A percentile compares a stretch with the other conserved stretches of the same genome.
These are phyloP conservation scores for Penicillium canariense DNA, from an alignment of 495 filamentous ascomycete species.

Conservation along the genomic window DNA sequence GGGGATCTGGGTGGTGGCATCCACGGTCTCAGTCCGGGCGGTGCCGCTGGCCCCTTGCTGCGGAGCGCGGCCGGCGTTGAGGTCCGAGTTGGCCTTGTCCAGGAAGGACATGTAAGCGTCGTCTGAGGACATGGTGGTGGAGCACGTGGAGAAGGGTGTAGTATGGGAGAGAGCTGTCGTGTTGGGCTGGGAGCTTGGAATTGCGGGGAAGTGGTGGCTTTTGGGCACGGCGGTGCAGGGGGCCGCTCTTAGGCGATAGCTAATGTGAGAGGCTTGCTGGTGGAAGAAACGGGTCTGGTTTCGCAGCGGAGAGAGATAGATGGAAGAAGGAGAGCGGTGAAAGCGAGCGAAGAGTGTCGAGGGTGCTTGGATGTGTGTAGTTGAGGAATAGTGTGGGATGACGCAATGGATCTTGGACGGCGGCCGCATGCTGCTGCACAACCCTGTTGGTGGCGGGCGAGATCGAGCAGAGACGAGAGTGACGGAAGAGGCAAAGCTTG, in stretches of 20 bases:
- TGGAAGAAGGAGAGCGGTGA: neutral
- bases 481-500: neutral
- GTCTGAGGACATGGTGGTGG: slow-evolving; percentile 66
- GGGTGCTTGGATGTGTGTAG: slow-evolving; percentile 17
- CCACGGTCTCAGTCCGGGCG: slow-evolving; percentile 50
- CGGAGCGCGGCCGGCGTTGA: slow-evolving; percentile 39
- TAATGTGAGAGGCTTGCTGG: neutral
- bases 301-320: slow-evolving; percentile 1
- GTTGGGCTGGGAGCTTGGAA: neutral
- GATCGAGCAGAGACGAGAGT: neutral
- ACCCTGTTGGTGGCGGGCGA: slow-evolving; percentile 3
- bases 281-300: neutral
- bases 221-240: neutral
- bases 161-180: slow-evolving; percentile 1
- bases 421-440: slow-evolving; percentile 14
- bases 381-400: slow-evolving; percentile 33
- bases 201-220: slow-evolving; percentile 15
- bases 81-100: slow-evolving; percentile 77
- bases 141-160: slow-evolving; percentile 22
- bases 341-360: slow-evolving; percentile 3
- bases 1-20: slow-evolving; percentile 52
- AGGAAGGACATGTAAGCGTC: slow-evolving; percentile 78
- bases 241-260: neutral
- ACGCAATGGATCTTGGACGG: slow-evolving; percentile 36
- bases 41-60: slow-evolving; percentile 30